Base-by-base conservation (phyloP, 2,329 filamentous ascomycete species). In the Torrubiellomyces zombiae region DNA sequence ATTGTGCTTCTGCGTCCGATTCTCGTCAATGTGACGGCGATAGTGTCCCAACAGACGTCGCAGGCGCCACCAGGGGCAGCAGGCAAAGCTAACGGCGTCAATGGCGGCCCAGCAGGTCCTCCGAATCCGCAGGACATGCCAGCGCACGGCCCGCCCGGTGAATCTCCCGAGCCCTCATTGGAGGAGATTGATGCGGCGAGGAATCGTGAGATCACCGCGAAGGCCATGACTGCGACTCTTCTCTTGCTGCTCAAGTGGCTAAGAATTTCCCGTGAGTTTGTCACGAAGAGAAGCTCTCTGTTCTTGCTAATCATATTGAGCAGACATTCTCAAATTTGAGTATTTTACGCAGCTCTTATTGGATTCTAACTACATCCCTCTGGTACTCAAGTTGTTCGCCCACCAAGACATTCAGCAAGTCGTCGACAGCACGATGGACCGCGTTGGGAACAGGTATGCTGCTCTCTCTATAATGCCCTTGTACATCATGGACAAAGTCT, bases 191-290 rank as follows among this genome's bases (percentile, higher is more conserved):
- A 95, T 47, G 72, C 75, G 20, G 65, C 79, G 27, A 67, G 91
- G 24, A 74, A 71, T 10, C 70, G 86, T 28, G 89, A 98, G 48
- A 85, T 98, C 25, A 77, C 77, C 9, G 72, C 76, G 14, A 95
- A 95, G 50, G 86, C 86, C 1, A 75, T 93, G 13, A 89, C 83
- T n/a, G 85, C 79, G 1, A 77, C 83, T 28, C 55, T 98, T 15
- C 56, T 98, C 15, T 58, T 93, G n/a, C 53, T 95, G 21, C 47
- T 95, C 32, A 98, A 95, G 51, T 98, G 89, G 89, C 76, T 95
- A 40, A 91, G 93, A 47, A 60, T 92, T 27, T 94, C 83, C 29
- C 89, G 82, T 91, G 58, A 59, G 80, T 46, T 3, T 7, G 9
- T 8, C 10, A n/a, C 6, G n/a, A n/a, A n/a, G n/a, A n/a, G n/a